A percentile compares a stretch with the other conserved stretches of the same genome.
Evolutionary conservation across 306 rosid genomes (phyloP).

Genomic region (Casuarina glauca): DNA sequence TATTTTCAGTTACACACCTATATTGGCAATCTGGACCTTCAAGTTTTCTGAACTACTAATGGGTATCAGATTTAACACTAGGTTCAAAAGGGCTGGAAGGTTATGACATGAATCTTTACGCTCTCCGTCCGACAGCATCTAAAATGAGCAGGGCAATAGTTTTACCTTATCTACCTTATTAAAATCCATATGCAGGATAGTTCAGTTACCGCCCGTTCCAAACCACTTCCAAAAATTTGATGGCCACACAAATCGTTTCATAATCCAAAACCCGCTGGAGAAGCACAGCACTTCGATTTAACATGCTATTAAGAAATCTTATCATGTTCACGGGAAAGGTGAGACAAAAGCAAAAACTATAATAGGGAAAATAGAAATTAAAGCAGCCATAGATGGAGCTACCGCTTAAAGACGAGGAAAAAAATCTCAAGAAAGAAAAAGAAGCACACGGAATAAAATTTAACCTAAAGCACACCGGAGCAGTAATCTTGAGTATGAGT

Average conservation of each 20-base stretch:
- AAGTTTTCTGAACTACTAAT: not conserved
- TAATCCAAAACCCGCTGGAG: not conserved
- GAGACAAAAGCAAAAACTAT: not conserved
- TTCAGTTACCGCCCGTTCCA: not conserved
- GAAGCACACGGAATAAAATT: not conserved
- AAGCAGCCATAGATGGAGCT: not conserved
- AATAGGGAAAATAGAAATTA: not conserved
- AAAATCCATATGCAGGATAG: too few species aligned
- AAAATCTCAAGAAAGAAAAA: not conserved
- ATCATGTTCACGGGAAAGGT: not conserved
- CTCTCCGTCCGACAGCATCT: not conserved
- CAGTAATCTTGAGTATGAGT: not conserved
- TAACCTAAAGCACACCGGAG: not conserved
- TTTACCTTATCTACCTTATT: too few species aligned
- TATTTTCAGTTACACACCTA: not conserved
- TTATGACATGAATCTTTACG: not conserved
- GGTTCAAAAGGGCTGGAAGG: not conserved
- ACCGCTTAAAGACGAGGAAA: not conserved
- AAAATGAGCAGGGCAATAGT: not conserved
- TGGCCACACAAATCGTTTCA: not conserved
- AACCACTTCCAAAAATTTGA: conserved; percentile 14
- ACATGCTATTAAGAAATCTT: not conserved
- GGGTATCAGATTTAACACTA: not conserved
- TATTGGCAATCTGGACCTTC: not conserved
- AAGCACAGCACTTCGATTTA: not conserved